Evolutionary conservation across 306 rosid genomes (phyloP).

Genomic region (Prunus davidiana): DNA sequence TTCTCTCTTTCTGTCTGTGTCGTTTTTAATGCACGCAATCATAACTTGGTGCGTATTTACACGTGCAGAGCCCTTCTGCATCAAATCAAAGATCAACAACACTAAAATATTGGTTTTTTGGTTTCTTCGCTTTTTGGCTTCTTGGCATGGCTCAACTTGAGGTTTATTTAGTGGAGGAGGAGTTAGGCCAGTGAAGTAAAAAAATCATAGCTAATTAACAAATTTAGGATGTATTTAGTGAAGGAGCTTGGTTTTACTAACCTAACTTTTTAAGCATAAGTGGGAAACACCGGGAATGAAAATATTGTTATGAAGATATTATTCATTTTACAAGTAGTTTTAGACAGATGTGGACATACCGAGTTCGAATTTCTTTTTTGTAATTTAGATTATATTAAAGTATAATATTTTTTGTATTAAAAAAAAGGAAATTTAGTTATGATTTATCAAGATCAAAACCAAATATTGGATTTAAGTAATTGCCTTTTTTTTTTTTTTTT

Average conservation of each 20-base stretch:
- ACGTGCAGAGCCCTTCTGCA: conserved; percentile 31
- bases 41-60: conserved; percentile 34
- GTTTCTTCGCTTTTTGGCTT: not conserved
- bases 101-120: not conserved
- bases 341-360: accelerated
- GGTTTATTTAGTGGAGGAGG: not conserved
- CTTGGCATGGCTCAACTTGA: not conserved
- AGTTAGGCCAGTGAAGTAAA: not conserved
- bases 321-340: too few species aligned
- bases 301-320: too few species aligned
- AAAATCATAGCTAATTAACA: not conserved
- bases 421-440: too few species aligned
- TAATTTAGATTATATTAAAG: too few species aligned
- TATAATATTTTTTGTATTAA: too few species aligned
- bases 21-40: conserved; percentile 44
- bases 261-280: not conserved
- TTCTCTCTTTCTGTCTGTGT: conserved; percentile 1
- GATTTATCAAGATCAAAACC: too few species aligned
- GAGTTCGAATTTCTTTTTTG: too few species aligned
- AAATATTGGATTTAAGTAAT: too few species aligned
- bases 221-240: not conserved
- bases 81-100: conserved; percentile 20
- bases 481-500: too few species aligned
- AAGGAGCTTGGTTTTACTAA: not conserved
- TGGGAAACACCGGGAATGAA: not conserved